phyloP scores from a whole-genome alignment of 2,329 filamentous ascomycete species.

The Cordyceps javanica region DNA sequence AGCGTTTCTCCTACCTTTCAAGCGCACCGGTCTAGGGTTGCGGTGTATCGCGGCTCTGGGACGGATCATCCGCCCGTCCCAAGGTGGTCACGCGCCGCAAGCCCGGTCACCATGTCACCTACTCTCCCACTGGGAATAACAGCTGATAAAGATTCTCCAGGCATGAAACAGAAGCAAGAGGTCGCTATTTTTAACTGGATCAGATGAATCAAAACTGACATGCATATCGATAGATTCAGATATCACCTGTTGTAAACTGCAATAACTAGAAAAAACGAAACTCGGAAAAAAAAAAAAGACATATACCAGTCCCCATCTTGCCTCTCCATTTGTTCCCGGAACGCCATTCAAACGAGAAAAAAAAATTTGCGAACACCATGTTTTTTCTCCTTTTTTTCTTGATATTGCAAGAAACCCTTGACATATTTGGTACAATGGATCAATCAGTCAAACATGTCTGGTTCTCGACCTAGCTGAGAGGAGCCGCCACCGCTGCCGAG shows the following conservation, averaged over 20 bases:
- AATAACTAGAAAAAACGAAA: conserved; percentile 8
- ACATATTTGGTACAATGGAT: not conserved
- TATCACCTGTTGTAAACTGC: conserved; percentile 12
- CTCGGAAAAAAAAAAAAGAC: conserved; percentile 1
- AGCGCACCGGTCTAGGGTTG: not conserved
- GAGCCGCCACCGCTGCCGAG: not conserved
- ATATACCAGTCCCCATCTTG: conserved; percentile 19
- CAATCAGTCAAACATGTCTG: not conserved
- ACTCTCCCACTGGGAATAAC: conserved; percentile 16
- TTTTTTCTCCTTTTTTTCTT: conserved; percentile 11
- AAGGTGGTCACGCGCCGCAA: conserved; percentile 5
- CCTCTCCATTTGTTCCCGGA: conserved; percentile 24
- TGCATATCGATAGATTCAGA: conserved; percentile 12
- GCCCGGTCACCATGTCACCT: conserved; percentile 7
- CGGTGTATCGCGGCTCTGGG: not conserved
- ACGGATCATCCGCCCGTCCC: not conserved
- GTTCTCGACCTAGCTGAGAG: not conserved
- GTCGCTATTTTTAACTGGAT: not conserved
- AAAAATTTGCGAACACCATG: conserved; percentile 17
- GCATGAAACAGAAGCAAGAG: not conserved
- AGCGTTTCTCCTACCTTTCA: not conserved
- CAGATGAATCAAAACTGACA: not conserved
- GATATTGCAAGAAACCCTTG: not conserved
- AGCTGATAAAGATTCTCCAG: not conserved
- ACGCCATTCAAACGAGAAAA: conserved; percentile 24